Conservation (phyloP, 495 filamentous ascomycete species). For the Penicillium lagena region DNA sequence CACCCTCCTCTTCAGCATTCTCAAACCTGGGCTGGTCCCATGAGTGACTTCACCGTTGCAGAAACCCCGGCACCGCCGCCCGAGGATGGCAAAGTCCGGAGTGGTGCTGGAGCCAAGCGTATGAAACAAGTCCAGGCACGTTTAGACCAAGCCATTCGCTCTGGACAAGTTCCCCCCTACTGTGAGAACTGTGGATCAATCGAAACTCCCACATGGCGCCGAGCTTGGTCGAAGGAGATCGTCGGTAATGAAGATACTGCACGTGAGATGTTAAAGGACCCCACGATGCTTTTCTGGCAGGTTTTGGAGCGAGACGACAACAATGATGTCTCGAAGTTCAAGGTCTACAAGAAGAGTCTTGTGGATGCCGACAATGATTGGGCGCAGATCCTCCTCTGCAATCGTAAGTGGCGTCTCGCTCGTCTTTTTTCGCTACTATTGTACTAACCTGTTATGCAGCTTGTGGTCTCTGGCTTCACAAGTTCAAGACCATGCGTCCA, state of each 20-base stretch:
- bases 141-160: conserved; percentile 58
- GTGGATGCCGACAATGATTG: conserved; percentile 57
- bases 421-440: too few relatives aligned
- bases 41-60: conserved; percentile 31
- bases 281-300: conserved; percentile 55
- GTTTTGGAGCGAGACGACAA: conserved; percentile 53
- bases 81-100: conserved; percentile 26
- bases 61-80: conserved; percentile 26
- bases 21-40: conserved; percentile 40
- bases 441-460: conserved; percentile 16
- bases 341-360: conserved; percentile 67
- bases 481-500: conserved; percentile 79
- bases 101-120: conserved; percentile 30
- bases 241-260: conserved; percentile 55
- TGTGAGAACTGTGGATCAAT: conserved; percentile 92
- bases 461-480: conserved; percentile 90
- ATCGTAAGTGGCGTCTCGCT: conserved; percentile 33
- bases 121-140: conserved; percentile 36
- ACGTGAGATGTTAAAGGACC: conserved; percentile 60
- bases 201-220: conserved; percentile 92
- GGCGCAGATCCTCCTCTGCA: conserved; percentile 72
- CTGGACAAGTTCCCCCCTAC: conserved; percentile 73
- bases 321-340: conserved; percentile 53
- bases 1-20: conserved; percentile 33
- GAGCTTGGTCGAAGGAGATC: conserved; percentile 68